phyloP scores from a whole-genome alignment of 83 land plant genomes.

The Larix sibirica region DNA sequence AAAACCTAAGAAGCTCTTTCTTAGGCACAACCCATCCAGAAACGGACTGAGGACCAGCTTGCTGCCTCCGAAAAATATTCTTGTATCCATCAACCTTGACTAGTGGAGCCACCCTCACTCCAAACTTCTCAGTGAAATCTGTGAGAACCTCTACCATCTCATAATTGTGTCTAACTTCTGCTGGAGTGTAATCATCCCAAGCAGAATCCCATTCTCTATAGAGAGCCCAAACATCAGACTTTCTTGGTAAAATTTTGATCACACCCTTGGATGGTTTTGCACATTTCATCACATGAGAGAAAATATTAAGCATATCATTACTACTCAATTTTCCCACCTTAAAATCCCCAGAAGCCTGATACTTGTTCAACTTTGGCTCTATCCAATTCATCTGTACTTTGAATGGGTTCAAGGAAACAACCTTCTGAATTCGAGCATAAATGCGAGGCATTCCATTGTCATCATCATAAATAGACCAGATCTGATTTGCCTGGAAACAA shows the following conservation, averaged over 20 bases:
- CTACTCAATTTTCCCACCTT: slow-evolving; percentile 39
- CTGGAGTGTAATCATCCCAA: slow-evolving; percentile 58
- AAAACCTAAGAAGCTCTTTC: slow-evolving; percentile 72
- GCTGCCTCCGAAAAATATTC: slow-evolving; percentile 51
- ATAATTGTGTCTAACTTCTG: slow-evolving; percentile 57
- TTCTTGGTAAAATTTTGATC: slow-evolving; percentile 54
- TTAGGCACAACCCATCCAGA: slow-evolving; percentile 45
- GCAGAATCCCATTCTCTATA: slow-evolving; percentile 64
- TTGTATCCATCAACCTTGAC: slow-evolving; percentile 68
- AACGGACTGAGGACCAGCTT: slow-evolving; percentile 17
- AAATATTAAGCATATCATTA: slow-evolving; percentile 43
- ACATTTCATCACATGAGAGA: slow-evolving; percentile 69
- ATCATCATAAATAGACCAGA: slow-evolving; percentile 88
- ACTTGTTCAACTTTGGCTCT: slow-evolving; percentile 49
- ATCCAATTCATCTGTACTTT: slow-evolving; percentile 59
- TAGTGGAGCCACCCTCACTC: slow-evolving; percentile 51
- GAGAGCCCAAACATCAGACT: slow-evolving; percentile 79
- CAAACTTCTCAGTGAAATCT: slow-evolving; percentile 57
- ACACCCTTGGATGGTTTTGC: slow-evolving; percentile 34
- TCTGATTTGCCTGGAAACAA: slow-evolving; percentile 64
- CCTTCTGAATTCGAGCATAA: slow-evolving; percentile 61
- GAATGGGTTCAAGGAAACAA: slow-evolving; percentile 60
- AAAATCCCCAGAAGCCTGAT: slow-evolving; percentile 68
- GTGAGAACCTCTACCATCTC: slow-evolving; percentile 79
- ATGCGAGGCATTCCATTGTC: slow-evolving; percentile 92